A percentile compares a stretch with the other conserved stretches of the same genome.
Conservation (phyloP, 768 basidiomycete species). For the Amanita thiersii region DNA sequence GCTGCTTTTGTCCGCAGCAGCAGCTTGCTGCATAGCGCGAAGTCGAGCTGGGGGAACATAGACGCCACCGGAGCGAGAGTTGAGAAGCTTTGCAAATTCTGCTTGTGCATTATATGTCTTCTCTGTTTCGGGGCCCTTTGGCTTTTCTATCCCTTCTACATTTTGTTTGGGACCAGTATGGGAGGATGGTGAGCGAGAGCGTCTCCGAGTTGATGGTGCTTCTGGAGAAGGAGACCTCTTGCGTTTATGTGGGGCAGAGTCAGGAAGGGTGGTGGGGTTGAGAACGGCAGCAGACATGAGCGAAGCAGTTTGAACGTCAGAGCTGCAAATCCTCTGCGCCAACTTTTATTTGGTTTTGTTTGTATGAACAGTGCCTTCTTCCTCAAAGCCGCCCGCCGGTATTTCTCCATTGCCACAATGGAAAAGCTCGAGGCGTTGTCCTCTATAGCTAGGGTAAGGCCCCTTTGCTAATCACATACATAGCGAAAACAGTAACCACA, state of each 20-base stretch:
- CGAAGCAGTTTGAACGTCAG: slow-evolving; percentile 12
- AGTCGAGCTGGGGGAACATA: slow-evolving; percentile 95
- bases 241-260: slow-evolving; percentile 69
- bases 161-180: slow-evolving; percentile 47
- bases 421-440: slow-evolving; percentile 11
- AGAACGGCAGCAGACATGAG: slow-evolving; percentile 35
- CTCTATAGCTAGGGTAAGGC: slow-evolving; percentile 38
- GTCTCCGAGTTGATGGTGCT: slow-evolving; percentile 59
- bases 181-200: slow-evolving; percentile 64
- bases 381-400: neutral
- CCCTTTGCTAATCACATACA: neutral
- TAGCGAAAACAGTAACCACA: slow-evolving; percentile 4
- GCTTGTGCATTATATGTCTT: slow-evolving; percentile 65
- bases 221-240: too few species aligned
- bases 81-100: slow-evolving; percentile 83
- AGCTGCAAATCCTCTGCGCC: slow-evolving; percentile 6
- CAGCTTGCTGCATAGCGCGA: slow-evolving; percentile 82
- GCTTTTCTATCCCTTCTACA: slow-evolving; percentile 17
- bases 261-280: slow-evolving; percentile 60
- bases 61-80: slow-evolving; percentile 83
- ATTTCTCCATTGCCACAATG: slow-evolving; percentile 6
- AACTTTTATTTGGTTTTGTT: slow-evolving; percentile 14
- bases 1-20: slow-evolving; percentile 72
- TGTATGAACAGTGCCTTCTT: slow-evolving; percentile 5
- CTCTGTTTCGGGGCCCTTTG: slow-evolving; percentile 21